phyloP scores from a whole-genome alignment of 148 eudicot genomes.

The Cornus kousa region DNA sequence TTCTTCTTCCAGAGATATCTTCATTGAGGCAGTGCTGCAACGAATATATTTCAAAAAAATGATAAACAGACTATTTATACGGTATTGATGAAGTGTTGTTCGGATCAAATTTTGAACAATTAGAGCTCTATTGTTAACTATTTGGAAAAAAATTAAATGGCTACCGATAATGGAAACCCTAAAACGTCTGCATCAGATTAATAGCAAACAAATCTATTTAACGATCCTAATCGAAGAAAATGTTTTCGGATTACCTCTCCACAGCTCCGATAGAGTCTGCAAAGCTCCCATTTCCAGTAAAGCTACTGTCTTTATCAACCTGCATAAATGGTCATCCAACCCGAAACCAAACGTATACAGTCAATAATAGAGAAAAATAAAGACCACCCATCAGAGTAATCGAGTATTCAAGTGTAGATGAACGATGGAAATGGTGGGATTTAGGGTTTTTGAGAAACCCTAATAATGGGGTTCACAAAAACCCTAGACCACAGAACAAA shows the following conservation, averaged over 20 bases:
- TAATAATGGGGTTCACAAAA: conserved; percentile 14
- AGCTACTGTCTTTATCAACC: conserved; percentile 33
- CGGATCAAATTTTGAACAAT: background rate
- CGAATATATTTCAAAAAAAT: too few species aligned
- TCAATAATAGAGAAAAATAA: conserved; percentile 7
- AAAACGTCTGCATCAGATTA: background rate
- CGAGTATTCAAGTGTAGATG: conserved; percentile 5
- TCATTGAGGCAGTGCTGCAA: conserved; percentile 28
- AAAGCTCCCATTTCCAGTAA: conserved; percentile 28
- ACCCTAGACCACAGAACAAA: conserved; percentile 22
- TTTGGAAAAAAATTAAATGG: background rate
- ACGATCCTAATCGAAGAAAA: background rate
- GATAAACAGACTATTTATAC: too few species aligned
- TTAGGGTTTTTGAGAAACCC: conserved; percentile 20
- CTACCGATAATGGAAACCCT: conserved; percentile 16
- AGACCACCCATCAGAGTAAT: conserved; percentile 9
- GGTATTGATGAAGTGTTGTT: too few species aligned
- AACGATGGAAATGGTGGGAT: conserved; percentile 22
- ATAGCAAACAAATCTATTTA: background rate
- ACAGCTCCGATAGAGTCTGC: conserved; percentile 20
- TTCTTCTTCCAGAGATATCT: conserved; percentile 16
- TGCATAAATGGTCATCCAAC: conserved; percentile 8
- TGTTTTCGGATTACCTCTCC: conserved; percentile 41
- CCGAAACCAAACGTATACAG: background rate
- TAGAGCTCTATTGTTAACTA: background rate